These are phyloP conservation scores for Rhizopogon vesiculosus DNA, from an alignment of 768 basidiomycete species.

Conservation along the genomic window DNA sequence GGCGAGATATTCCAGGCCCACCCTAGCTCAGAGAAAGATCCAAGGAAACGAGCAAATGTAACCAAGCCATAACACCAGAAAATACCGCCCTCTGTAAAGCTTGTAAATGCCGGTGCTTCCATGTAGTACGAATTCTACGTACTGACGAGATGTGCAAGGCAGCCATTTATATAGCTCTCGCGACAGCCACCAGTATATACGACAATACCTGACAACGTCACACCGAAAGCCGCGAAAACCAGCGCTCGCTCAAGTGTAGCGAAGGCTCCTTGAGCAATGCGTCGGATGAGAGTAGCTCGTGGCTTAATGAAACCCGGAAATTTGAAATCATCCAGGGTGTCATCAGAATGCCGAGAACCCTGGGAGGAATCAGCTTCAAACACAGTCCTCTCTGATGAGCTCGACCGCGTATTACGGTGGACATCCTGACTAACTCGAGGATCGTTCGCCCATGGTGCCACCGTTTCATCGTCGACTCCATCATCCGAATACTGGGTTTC, in stretches of 20 bases:
- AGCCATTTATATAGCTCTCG: slow-evolving; percentile 71
- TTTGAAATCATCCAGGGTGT: slow-evolving; percentile 47
- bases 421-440: neutral
- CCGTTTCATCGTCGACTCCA: slow-evolving; percentile 33
- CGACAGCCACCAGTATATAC: slow-evolving; percentile 88
- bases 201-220: slow-evolving; percentile 65
- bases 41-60: slow-evolving; percentile 92
- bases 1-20: slow-evolving; percentile 94
- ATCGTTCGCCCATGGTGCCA: slow-evolving; percentile 49
- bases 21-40: slow-evolving; percentile 78
- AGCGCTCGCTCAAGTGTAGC: slow-evolving; percentile 56
- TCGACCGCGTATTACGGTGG: slow-evolving; percentile 36
- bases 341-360: slow-evolving; percentile 47
- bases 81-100: slow-evolving; percentile 69
- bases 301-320: slow-evolving; percentile 7
- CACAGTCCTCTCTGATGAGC: slow-evolving; percentile 49
- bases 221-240: slow-evolving; percentile 66
- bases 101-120: neutral
- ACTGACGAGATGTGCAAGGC: slow-evolving; percentile 92
- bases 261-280: slow-evolving; percentile 45
- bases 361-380: slow-evolving; percentile 41
- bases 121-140: slow-evolving; percentile 19
- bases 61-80: slow-evolving; percentile 91
- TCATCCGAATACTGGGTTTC: slow-evolving; percentile 15
- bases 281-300: slow-evolving; percentile 26